Conservation (phyloP, 1,284 basidiomycete species). For the Cystobasidium sp. region DNA sequence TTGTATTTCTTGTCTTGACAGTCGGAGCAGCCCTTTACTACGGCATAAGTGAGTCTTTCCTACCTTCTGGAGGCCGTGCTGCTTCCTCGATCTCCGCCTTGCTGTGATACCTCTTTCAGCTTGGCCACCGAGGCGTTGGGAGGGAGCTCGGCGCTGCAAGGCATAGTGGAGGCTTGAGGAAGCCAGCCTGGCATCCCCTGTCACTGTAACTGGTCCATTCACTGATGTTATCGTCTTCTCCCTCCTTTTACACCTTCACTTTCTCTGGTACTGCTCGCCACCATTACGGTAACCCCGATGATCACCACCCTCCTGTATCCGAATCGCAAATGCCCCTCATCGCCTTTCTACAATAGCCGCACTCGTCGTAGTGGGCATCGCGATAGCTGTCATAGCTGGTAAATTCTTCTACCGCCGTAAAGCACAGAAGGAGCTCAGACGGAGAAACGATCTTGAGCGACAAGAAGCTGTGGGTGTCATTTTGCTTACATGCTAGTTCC, state of each 20-base stretch:
- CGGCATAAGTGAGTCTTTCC: conserved; percentile 26
- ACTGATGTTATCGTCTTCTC: neutral
- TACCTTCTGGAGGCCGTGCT: neutral
- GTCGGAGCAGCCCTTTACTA: conserved; percentile 31
- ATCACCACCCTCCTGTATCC: neutral
- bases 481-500: neutral
- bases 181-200: neutral
- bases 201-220: neutral
- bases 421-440: neutral
- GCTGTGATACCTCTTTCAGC: too few species aligned
- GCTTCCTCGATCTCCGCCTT: conserved; percentile 14
- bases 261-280: neutral
- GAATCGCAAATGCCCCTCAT: too few species aligned
- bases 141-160: neutral
- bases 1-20: neutral
- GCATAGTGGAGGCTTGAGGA: neutral
- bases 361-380: conserved; percentile 27
- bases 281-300: conserved; percentile 1
- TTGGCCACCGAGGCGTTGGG: too few species aligned
- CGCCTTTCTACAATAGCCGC: conserved; percentile 1
- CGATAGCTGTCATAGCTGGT: conserved; percentile 28
- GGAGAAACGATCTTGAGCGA: conserved; percentile 30
- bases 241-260: too few species aligned
- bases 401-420: conserved; percentile 30
- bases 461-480: conserved; percentile 22